Base-by-base conservation (phyloP, 495 filamentous ascomycete species). In the Mytilinidion resinicola region DNA sequence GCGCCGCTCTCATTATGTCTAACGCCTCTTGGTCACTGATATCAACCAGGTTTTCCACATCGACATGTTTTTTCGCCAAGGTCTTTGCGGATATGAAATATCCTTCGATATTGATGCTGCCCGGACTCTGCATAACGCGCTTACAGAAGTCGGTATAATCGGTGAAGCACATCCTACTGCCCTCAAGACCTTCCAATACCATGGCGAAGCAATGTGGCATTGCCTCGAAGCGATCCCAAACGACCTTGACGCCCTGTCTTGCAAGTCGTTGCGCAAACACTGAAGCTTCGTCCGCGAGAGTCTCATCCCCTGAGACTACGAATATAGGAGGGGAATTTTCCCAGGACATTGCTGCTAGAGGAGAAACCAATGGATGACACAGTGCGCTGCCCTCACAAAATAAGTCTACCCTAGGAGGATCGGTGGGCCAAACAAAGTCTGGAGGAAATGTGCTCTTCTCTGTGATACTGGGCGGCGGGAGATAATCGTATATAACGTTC, bases 121-220 rank as follows among this genome's bases (percentile, higher is more conserved):
- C 72, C 17, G 69, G 67, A n/a, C 69, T 65, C 37, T 74, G 73
- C 4, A 80, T 74, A 36, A 70, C 71, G 0, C 42, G 25, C 25
- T 38, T 0, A 82, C 72, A 59, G 64, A 93, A 95, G 34, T 67
- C 72, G 0, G 79, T 74, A 73, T 82, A 79, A 17, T 77, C 70
- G 9, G 80, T 69, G 46, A 85, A 78, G 63, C 82, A 86, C 46
- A 75, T 69, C 55, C 70, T 72, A 1, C 77, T 65, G 6, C 74
- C 79, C 0, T 71, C 53, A 0, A 80, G n/a, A 64, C 67, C n/a
- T 76, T 70, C 66, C 5, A 96, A 71, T 0, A 95, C 49, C 60
- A 85, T 63, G 0, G 77, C 83, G 68, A 95, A 95, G 57, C 86
- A 88, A 67, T 97, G 92, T 44, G 91, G 91, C 89, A 96, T 95